Evolutionary conservation across 2,329 filamentous ascomycete genomes (phyloP).

Genomic region (Microsporum audouinii): DNA sequence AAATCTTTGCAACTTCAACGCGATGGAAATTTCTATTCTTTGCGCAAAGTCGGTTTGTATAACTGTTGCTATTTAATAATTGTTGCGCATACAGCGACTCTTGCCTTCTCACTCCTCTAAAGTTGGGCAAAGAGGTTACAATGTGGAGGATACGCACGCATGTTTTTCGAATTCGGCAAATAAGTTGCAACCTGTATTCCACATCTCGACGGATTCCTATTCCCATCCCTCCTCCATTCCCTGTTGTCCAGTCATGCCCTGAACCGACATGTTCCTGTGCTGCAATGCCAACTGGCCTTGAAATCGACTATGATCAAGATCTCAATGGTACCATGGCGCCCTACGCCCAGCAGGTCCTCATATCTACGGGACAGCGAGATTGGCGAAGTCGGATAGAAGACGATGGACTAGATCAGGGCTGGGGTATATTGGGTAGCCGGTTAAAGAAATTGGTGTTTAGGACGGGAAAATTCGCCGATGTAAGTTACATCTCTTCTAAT

Average conservation of each 20-base stretch:
- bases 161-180: not conserved
- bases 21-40: not conserved
- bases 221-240: slow-evolving; percentile 34
- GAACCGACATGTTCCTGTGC: slow-evolving; percentile 65
- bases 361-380: slow-evolving; percentile 69
- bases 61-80: not conserved
- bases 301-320: slow-evolving; percentile 59
- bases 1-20: not conserved
- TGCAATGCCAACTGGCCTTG: slow-evolving; percentile 55
- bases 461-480: slow-evolving; percentile 56
- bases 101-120: not conserved
- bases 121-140: not conserved
- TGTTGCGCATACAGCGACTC: not conserved
- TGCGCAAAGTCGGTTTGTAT: not conserved
- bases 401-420: slow-evolving; percentile 46
- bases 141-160: not conserved
- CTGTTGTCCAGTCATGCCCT: slow-evolving; percentile 51
- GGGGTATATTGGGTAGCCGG: slow-evolving; percentile 46
- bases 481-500: slow-evolving; percentile 31
- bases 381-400: slow-evolving; percentile 81
- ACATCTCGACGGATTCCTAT: slow-evolving; percentile 17
- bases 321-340: slow-evolving; percentile 66
- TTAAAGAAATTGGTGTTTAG: slow-evolving; percentile 57
- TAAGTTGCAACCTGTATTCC: not conserved
- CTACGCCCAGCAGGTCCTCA: slow-evolving; percentile 71